A percentile compares a stretch with the other conserved stretches of the same genome.
Evolutionary conservation across 345 rosid species (phyloP).

Genomic region (Eucalyptus guilfoylei): DNA sequence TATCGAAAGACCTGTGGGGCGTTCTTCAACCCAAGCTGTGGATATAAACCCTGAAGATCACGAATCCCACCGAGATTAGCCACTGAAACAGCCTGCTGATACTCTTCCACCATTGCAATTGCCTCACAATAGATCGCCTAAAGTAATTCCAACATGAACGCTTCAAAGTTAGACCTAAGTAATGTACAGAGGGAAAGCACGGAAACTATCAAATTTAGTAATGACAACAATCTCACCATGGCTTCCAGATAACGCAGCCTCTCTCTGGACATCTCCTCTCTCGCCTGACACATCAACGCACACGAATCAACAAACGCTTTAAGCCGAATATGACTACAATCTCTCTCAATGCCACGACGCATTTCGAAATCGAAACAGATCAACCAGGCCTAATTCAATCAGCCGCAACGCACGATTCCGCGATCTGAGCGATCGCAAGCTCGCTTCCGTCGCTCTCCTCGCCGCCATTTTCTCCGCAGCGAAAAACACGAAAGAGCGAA

Average conservation of each 20-base stretch:
- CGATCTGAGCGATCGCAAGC: background rate
- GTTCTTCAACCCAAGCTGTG: conserved; percentile 68
- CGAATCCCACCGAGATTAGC: conserved; percentile 68
- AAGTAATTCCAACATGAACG: background rate
- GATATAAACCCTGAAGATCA: conserved; percentile 55
- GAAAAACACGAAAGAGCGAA: background rate
- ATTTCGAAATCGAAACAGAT: background rate
- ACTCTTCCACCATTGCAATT: conserved; percentile 84
- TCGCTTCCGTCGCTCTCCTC: background rate
- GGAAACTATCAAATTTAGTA: background rate
- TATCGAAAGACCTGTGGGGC: conserved; percentile 43
- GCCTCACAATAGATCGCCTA: conserved; percentile 89
- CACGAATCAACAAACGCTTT: background rate
- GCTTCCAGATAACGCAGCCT: conserved; percentile 88
- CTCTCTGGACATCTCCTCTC: conserved; percentile 94
- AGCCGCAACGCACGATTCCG: background rate
- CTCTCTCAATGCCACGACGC: background rate
- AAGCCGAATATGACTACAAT: background rate
- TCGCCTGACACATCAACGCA: conserved; percentile 39
- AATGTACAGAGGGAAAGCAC: background rate
- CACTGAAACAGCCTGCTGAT: conserved; percentile 74
- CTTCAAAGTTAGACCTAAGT: background rate
- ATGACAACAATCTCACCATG: conserved; percentile 36
- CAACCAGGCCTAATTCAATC: background rate
- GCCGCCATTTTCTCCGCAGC: background rate